Percentiles rank a stretch among this genome's conserved stretches.
These are phyloP conservation scores for Aspergillus tanneri DNA, from an alignment of 2,329 filamentous ascomycete species.

Conservation along the genomic window DNA sequence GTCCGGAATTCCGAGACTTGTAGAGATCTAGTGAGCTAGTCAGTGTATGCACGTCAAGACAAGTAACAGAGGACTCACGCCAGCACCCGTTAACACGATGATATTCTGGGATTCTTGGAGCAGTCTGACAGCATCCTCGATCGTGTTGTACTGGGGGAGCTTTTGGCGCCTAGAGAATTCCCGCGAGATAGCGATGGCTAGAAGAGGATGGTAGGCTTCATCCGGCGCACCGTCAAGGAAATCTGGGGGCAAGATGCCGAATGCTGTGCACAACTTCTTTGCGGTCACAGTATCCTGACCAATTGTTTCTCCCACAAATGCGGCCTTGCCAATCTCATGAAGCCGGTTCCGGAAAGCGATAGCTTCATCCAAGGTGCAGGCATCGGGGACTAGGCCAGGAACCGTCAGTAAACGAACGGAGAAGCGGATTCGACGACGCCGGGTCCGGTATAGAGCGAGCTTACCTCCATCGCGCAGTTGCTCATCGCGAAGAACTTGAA, in stretches of 20 bases:
- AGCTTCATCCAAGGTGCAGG: conserved; percentile 68
- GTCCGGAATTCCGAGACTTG: conserved; percentile 92
- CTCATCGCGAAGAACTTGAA: conserved; percentile 59
- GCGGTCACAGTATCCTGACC: conserved; percentile 68
- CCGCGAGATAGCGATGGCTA: conserved; percentile 74
- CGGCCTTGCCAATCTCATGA: conserved; percentile 71
- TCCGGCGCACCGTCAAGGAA: conserved; percentile 74
- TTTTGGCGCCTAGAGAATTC: conserved; percentile 82
- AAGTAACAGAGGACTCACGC: conserved; percentile 45
- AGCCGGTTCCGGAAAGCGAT: conserved; percentile 67
- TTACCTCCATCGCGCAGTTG: conserved; percentile 48
- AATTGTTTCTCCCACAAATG: conserved; percentile 73
- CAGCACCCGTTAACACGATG: conserved; percentile 89
- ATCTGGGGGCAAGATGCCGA: conserved; percentile 70
- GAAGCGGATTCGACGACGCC: neutral
- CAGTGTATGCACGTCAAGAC: neutral
- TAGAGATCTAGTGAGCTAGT: conserved; percentile 65
- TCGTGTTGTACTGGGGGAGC: conserved; percentile 73
- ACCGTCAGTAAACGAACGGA: neutral
- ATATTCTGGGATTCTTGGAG: conserved; percentile 76
- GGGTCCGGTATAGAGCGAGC: conserved; percentile 40
- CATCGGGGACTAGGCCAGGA: conserved; percentile 44
- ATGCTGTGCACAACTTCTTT: conserved; percentile 82
- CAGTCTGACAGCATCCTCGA: conserved; percentile 81
- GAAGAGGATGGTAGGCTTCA: conserved; percentile 69